Base-by-base conservation (phyloP, 768 basidiomycete species). In the Boletus rubropictus region DNA sequence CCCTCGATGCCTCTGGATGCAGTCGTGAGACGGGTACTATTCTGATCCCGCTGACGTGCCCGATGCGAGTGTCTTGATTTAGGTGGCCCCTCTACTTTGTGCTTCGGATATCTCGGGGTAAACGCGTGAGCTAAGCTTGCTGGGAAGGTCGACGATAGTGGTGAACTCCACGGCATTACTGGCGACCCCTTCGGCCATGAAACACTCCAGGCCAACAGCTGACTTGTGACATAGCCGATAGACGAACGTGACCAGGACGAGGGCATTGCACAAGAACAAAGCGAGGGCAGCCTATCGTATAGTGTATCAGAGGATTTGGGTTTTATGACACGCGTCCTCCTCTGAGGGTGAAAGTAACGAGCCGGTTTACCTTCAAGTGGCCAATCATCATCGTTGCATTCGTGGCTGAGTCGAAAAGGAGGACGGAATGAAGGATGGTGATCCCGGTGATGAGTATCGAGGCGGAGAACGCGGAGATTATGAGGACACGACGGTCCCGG, bases 381-480 rank as follows among this genome's bases (percentile, higher is more conserved):
- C 49, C 63, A 18, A 65, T 49, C 27, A 52, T 25, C 6, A 58
- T 0, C 14, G 63, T 50, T 5, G 7, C 1, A 18, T 24, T 49
- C 1, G 45, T 29, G 3, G 45, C 7, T 7, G 20, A 31, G 15
- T 49, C 14, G 3, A 65, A 47, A 15, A 63, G 53, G 40, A 65
- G 52, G 22, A 36, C 7, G 1, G 61, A 63, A 32, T 60, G 57
- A 20, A 53, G 35, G 33, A 63, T 61, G 4, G 61, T 57, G 12
- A 58, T 17, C 5, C n/a, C 49, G 1, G 46, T 50, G 37, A 52
- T 65, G 29, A 63, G 50, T 2, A 63, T 32, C 2, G 53, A 56
- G 8, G 61, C 55, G 4, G 56, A 61, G 39, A 63, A 61, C 0
- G 39, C 44, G 2, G 53, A 58, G 0, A 58, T 21, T 18, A 63